Percentiles rank a stretch among this genome's conserved stretches.
Conservation (phyloP, 495 filamentous ascomycete genomes). For the Talaromyces liani region DNA sequence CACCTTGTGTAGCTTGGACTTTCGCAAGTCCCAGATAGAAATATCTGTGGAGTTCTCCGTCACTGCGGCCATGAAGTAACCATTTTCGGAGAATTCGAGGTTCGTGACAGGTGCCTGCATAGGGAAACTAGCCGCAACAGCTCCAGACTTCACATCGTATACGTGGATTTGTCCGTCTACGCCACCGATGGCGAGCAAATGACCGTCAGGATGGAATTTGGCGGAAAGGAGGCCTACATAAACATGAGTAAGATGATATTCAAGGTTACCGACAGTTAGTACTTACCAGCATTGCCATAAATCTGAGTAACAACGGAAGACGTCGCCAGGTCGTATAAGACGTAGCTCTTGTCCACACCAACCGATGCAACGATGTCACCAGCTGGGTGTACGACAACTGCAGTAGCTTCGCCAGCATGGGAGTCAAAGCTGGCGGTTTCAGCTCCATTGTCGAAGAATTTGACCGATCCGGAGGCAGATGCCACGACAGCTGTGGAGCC, state of each 20-base stretch:
- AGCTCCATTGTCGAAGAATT: slow-evolving; percentile 63
- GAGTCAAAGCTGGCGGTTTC: slow-evolving; percentile 59
- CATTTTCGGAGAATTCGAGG: slow-evolving; percentile 90
- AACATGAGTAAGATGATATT: slow-evolving; percentile 8
- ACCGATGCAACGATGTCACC: slow-evolving; percentile 80
- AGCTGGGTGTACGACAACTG: slow-evolving; percentile 74
- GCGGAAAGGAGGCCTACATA: slow-evolving; percentile 64
- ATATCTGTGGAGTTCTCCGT: slow-evolving; percentile 65
- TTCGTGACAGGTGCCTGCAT: slow-evolving; percentile 60
- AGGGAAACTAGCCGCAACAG: slow-evolving; percentile 61
- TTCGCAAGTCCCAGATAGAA: slow-evolving; percentile 86
- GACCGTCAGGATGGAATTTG: slow-evolving; percentile 91
- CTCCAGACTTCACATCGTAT: slow-evolving; percentile 71
- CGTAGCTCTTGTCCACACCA: slow-evolving; percentile 87
- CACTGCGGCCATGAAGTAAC: slow-evolving; percentile 84
- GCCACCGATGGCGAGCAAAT: slow-evolving; percentile 81
- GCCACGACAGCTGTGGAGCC: slow-evolving; percentile 63
- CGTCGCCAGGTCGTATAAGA: slow-evolving; percentile 74
- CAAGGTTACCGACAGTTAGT: not conserved
- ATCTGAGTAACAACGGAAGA: slow-evolving; percentile 63
- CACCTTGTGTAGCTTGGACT: slow-evolving; percentile 65
- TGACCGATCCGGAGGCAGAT: slow-evolving; percentile 68
- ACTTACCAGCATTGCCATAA: slow-evolving; percentile 75
- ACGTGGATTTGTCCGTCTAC: slow-evolving; percentile 71
- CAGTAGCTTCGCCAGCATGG: slow-evolving; percentile 75